These are phyloP conservation scores for Aspergillus jensenii DNA, from an alignment of 2,329 filamentous ascomycete genomes.

Conservation along the genomic window DNA sequence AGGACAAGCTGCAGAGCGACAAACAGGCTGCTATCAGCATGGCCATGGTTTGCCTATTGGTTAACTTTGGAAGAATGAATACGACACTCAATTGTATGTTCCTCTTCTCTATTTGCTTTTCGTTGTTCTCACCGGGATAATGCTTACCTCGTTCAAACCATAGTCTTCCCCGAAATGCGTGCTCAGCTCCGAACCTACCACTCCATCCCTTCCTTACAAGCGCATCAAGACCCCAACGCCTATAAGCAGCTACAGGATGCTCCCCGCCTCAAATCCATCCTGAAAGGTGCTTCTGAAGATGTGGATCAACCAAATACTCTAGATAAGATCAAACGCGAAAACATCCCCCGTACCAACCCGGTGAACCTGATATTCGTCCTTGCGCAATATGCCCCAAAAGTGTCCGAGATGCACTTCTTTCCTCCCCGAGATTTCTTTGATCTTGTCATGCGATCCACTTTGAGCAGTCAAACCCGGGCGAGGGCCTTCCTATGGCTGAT, in stretches of 20 bases:
- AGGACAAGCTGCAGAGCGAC: slow-evolving; percentile 93
- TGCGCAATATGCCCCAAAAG: slow-evolving; percentile 82
- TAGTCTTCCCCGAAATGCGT: slow-evolving; percentile 99
- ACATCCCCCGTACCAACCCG: slow-evolving; percentile 83
- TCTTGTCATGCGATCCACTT: slow-evolving; percentile 84
- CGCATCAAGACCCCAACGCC: slow-evolving; percentile 88
- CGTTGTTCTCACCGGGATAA: not conserved
- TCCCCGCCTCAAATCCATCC: slow-evolving; percentile 89
- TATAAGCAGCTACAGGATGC: slow-evolving; percentile 99
- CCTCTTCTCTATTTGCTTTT: slow-evolving; percentile 1
- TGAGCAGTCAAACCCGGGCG: slow-evolving; percentile 79
- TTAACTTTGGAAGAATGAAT: slow-evolving; percentile 98
- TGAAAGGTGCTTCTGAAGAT: slow-evolving; percentile 95
- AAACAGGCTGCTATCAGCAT: slow-evolving; percentile 91
- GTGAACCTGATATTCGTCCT: slow-evolving; percentile 97
- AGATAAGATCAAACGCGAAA: slow-evolving; percentile 71
- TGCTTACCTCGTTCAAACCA: slow-evolving; percentile 7
- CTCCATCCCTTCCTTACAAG: slow-evolving; percentile 93
- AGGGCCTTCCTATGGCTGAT: slow-evolving; percentile 94
- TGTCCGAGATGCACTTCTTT: slow-evolving; percentile 90
- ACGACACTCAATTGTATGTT: slow-evolving; percentile 90
- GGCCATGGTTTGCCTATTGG: slow-evolving; percentile 97
- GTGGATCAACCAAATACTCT: slow-evolving; percentile 79
- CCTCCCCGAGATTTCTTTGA: slow-evolving; percentile 89
- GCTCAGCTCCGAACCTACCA: slow-evolving; percentile 97